Evolutionary conservation across 768 basidiomycete genomes (phyloP).

Genomic region (Paxillus rubicundulus): DNA sequence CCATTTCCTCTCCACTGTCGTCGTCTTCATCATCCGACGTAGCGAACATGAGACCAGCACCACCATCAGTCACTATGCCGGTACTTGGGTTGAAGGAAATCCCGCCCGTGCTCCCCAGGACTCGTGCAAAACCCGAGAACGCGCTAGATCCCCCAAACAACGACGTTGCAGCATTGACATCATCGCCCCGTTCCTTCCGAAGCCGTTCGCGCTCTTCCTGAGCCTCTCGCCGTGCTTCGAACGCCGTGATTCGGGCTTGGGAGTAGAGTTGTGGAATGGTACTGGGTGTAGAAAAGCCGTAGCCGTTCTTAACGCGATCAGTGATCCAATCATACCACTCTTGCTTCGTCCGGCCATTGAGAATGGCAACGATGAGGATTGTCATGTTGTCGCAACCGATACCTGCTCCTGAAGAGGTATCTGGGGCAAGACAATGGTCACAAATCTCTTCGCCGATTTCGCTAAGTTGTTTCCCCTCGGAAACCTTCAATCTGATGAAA

Average conservation of each 20-base stretch:
- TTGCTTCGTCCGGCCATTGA: slow-evolving; percentile 83
- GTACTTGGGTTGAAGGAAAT: slow-evolving; percentile 63
- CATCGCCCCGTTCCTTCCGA: slow-evolving; percentile 36
- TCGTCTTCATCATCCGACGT: slow-evolving; percentile 59
- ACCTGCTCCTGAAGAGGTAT: slow-evolving; percentile 84
- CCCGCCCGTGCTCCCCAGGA: slow-evolving; percentile 55
- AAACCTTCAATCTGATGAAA: slow-evolving; percentile 77
- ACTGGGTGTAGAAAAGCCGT: slow-evolving; percentile 78
- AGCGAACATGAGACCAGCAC: slow-evolving; percentile 57
- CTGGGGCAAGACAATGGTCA: slow-evolving; percentile 91
- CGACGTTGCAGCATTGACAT: slow-evolving; percentile 20
- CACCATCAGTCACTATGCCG: slow-evolving; percentile 48
- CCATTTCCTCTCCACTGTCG: slow-evolving; percentile 51
- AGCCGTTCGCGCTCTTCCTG: slow-evolving; percentile 47
- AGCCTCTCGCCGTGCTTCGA: slow-evolving; percentile 59
- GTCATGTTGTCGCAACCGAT: slow-evolving; percentile 99
- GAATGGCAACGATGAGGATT: slow-evolving; percentile 82
- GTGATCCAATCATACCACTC: slow-evolving; percentile 92
- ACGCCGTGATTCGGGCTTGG: slow-evolving; percentile 57
- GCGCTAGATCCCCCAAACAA: slow-evolving; percentile 36
- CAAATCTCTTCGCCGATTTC: slow-evolving; percentile 90
- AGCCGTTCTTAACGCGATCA: slow-evolving; percentile 71
- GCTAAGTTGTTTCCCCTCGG: slow-evolving; percentile 71
- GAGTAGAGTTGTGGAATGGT: slow-evolving; percentile 76
- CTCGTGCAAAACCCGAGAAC: slow-evolving; percentile 51